Evolutionary conservation across 2,329 filamentous ascomycete species (phyloP), one percentile per base, ranked within the genome.

Genomic region (Neoascochyta sp.): DNA sequence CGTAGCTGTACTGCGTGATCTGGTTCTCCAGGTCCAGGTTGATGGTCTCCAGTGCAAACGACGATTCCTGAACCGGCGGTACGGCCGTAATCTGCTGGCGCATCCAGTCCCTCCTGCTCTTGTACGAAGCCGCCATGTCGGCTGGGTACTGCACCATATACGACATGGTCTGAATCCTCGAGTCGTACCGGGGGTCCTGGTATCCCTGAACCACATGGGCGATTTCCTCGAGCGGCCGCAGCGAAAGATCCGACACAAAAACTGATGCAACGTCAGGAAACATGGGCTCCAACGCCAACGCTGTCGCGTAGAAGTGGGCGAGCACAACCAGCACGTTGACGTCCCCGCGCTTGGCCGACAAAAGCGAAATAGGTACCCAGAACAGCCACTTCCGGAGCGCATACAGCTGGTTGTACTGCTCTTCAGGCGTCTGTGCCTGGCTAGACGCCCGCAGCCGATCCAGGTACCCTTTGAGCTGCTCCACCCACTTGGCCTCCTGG

Each of bases 331-430:
- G 73, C 1, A 87, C 83, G 37, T 78, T 85, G 14, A 85, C 76
- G 45, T 90, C 87, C 19, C 78, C 78, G 28, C 82, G 79, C 25
- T 81, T 83, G 43, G 81, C 79, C 57, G 90, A 83, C 15, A 95
- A 74, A 50, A 89, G 83, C 45, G 81, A 80, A 18, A 95, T 81
- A 1, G 92, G 92, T 32, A 95, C 78, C 88, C 90, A 96, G 66
- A 96, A 95, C 10, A 96, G 76, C 88, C 90, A 95, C 48, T 86
- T 85, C 32, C 89, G 78, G 36, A 98, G 75, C 7, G 86, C 82
- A 43, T 93, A 89, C 8, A 96, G 77, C 43, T 89, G 84, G 53
- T 88, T 83, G 58, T 95, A 96, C 55, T 94, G 86, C 57, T 93
- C 81, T 42, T 86, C 82, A 14, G 88, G 79, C 2, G 64, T 64